These are phyloP conservation scores for Tanacetum coccineum DNA, from an alignment of 129 eudicot genomes.

Conservation along the genomic window DNA sequence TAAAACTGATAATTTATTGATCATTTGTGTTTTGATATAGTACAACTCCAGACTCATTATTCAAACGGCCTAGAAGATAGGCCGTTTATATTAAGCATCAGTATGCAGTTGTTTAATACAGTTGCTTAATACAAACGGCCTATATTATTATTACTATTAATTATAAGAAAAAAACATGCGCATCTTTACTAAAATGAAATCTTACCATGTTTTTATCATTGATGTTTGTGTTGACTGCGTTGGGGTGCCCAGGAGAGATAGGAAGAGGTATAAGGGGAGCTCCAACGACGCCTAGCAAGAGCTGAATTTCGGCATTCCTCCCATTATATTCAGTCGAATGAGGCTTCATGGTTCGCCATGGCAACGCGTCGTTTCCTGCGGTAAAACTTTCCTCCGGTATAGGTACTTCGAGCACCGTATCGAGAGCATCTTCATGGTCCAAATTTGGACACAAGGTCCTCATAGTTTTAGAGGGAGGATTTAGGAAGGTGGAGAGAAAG, in stretches of 20 bases:
- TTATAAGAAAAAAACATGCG: too few relatives aligned
- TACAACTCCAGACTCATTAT: too few relatives aligned
- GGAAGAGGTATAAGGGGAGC: conserved; percentile 90
- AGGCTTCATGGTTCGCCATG: conserved; percentile 55
- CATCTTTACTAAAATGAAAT: neutral
- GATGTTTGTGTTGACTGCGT: conserved; percentile 30
- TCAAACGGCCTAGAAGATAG: too few relatives aligned
- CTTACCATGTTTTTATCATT: conserved; percentile 67
- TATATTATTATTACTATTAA: too few relatives aligned
- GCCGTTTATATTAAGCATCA: too few relatives aligned
- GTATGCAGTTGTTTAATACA: too few relatives aligned
- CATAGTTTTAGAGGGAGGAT: conserved; percentile 36
- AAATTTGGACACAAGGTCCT: conserved; percentile 82
- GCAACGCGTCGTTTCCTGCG: conserved; percentile 12
- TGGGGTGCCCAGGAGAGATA: conserved; percentile 34
- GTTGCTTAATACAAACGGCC: too few relatives aligned
- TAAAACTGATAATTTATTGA: too few relatives aligned
- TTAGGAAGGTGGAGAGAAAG: neutral
- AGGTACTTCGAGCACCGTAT: conserved; percentile 90
- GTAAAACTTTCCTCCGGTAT: conserved; percentile 71
- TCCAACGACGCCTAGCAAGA: conserved; percentile 80
- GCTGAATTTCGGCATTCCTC: conserved; percentile 60
- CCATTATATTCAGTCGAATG: conserved; percentile 29
- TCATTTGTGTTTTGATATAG: too few relatives aligned
- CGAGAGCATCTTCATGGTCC: conserved; percentile 64